A percentile compares a stretch with the other conserved stretches of the same genome.
phyloP scores from a whole-genome alignment of 148 eudicot genomes.

The Chenopodium berlandieri region DNA sequence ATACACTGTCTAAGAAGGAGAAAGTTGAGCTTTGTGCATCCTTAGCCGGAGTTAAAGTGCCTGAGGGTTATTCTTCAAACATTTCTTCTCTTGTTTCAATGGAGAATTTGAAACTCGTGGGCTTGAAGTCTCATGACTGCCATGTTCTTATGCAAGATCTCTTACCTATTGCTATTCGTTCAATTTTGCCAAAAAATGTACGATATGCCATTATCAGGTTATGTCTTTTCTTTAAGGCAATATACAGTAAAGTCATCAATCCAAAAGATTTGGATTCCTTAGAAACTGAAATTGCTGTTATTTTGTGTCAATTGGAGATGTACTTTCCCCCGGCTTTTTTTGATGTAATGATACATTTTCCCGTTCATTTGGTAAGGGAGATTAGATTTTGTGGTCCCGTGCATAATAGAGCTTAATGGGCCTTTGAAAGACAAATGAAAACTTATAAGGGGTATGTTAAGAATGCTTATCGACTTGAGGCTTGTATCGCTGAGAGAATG shows the following conservation, averaged over 20 bases:
- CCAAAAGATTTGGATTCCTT: not conserved
- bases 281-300: slow-evolving; percentile 1
- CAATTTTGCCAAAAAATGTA: slow-evolving; percentile 12
- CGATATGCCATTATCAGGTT: not conserved
- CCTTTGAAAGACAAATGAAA: not conserved
- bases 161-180: slow-evolving; percentile 1
- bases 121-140: not conserved
- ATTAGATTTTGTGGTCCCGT: not conserved
- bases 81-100: too few species aligned
- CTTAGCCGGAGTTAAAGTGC: slow-evolving; percentile 9
- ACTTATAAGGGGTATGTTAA: not conserved
- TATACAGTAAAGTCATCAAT: not conserved
- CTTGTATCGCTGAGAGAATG: not conserved
- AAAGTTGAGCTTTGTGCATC: slow-evolving; percentile 19
- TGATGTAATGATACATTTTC: not conserved
- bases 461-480: not conserved
- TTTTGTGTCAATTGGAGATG: slow-evolving; percentile 17
- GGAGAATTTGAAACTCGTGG: not conserved
- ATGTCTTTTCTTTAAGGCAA: not conserved
- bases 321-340: slow-evolving; percentile 18
- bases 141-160: not conserved
- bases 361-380: slow-evolving; percentile 1
- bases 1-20: slow-evolving; percentile 19
- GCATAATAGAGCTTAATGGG: not conserved
- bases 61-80: not conserved